A percentile compares a stretch with the other conserved stretches of the same genome.
Evolutionary conservation across 495 filamentous ascomycete genomes (phyloP).

Genomic region (Geopyxis carbonaria): DNA sequence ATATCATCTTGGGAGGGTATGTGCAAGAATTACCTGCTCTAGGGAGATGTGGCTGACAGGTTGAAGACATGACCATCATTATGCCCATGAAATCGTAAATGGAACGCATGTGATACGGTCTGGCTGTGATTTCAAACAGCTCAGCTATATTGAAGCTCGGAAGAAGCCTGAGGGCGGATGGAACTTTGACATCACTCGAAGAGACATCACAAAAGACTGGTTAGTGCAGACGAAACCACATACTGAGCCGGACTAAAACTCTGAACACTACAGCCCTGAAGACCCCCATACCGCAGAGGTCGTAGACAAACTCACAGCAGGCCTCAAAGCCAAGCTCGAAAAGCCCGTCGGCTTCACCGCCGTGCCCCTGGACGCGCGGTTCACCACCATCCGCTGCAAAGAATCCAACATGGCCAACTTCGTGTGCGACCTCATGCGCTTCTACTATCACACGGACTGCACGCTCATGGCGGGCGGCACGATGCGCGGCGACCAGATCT

Average conservation of each 20-base stretch:
- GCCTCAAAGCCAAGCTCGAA: constrained; percentile 54
- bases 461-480: constrained; percentile 74
- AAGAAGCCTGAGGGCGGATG: constrained; percentile 39
- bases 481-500: constrained; percentile 80
- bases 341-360: constrained; percentile 71
- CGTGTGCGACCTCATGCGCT: constrained; percentile 71
- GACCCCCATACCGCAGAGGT: constrained; percentile 39
- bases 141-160: constrained; percentile 69
- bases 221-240: too few species aligned
- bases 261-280: constrained; percentile 37
- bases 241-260: too few species aligned
- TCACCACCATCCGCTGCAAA: constrained; percentile 55
- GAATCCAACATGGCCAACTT: constrained; percentile 84
- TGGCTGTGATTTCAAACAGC: constrained; percentile 75
- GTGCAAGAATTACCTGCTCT: background rate
- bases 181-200: constrained; percentile 60
- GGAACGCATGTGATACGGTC: constrained; percentile 64
- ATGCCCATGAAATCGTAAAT: constrained; percentile 57
- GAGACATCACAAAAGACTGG: constrained; percentile 45
- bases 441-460: constrained; percentile 63
- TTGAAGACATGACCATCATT: constrained; percentile 65
- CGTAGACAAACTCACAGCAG: constrained; percentile 49
- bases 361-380: constrained; percentile 64
- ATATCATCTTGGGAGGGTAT: constrained; percentile 63
- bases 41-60: constrained; percentile 4